A percentile compares a stretch with the other conserved stretches of the same genome.
Conservation (phyloP, 2,329 filamentous ascomycete genomes). For the Diaporthe citri region DNA sequence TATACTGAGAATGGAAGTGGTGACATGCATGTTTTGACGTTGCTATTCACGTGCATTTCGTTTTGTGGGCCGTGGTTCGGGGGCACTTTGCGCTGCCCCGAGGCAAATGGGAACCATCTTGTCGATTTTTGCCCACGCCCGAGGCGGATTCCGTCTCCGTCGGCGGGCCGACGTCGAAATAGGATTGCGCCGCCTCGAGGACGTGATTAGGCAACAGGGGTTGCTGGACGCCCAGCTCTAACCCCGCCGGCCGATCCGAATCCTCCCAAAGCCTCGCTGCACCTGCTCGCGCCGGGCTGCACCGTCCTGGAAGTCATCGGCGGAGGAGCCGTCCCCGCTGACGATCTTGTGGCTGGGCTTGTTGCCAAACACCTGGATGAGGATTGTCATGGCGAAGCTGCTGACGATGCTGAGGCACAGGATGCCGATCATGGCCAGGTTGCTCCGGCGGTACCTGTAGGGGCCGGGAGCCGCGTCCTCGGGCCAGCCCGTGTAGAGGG, state of each 20-base stretch:
- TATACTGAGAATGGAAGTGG: conserved; percentile 15
- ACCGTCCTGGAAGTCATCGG: conserved; percentile 67
- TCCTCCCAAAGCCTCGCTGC: conserved; percentile 69
- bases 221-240: conserved; percentile 24
- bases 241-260: conserved; percentile 47
- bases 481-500: conserved; percentile 88
- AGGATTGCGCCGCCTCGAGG: not conserved
- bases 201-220: not conserved
- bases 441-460: conserved; percentile 83
- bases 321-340: conserved; percentile 52
- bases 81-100: conserved; percentile 25
- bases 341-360: conserved; percentile 61
- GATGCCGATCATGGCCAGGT: conserved; percentile 90
- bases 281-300: conserved; percentile 69
- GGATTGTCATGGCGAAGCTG: conserved; percentile 75
- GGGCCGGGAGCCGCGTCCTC: conserved; percentile 77
- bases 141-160: not conserved
- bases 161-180: not conserved
- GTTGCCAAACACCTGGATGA: conserved; percentile 72
- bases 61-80: conserved; percentile 1
- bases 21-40: not conserved
- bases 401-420: conserved; percentile 81
- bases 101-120: conserved; percentile 33
- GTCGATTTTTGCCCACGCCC: conserved; percentile 36
- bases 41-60: not conserved